Percentiles rank a stretch among this genome's conserved stretches.
phyloP scores from a whole-genome alignment of 768 basidiomycete species.

The Lactarius evosmus region DNA sequence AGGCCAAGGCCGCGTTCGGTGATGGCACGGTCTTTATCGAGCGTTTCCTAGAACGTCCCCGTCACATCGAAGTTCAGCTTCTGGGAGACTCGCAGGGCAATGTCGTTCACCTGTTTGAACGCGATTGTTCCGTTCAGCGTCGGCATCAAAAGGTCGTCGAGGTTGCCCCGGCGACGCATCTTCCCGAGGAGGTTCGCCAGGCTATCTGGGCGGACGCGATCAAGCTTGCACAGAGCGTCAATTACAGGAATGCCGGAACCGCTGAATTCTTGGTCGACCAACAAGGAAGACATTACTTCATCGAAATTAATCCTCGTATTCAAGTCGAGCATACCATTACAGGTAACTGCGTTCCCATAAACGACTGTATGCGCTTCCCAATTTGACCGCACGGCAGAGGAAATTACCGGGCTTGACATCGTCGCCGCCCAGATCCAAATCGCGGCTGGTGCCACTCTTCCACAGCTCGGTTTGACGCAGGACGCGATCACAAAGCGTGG shows the following conservation, averaged over 20 bases:
- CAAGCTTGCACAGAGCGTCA: slow-evolving; percentile 89
- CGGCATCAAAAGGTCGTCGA: slow-evolving; percentile 99
- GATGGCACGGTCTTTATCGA: slow-evolving; percentile 99
- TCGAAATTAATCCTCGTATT: slow-evolving; percentile 99
- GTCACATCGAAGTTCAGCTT: slow-evolving; percentile 97
- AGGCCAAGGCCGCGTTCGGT: slow-evolving; percentile 95
- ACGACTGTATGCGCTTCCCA: slow-evolving; percentile 8
- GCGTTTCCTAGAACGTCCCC: slow-evolving; percentile 92
- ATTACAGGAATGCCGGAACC: slow-evolving; percentile 95
- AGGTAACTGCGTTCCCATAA: slow-evolving; percentile 45
- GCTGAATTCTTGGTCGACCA: slow-evolving; percentile 98
- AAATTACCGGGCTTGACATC: slow-evolving; percentile 98
- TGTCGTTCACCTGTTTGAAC: slow-evolving; percentile 96
- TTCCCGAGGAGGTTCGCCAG: slow-evolving; percentile 86
- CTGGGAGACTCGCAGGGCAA: slow-evolving; percentile 91
- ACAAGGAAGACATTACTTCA: slow-evolving; percentile 96
- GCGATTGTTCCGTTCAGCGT: slow-evolving; percentile 97
- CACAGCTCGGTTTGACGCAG: slow-evolving; percentile 93
- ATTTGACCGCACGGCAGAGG: slow-evolving; percentile 55
- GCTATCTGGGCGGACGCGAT: slow-evolving; percentile 89
- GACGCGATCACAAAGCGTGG: slow-evolving; percentile 95
- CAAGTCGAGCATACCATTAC: slow-evolving; percentile 99
- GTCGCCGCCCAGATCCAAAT: slow-evolving; percentile 99
- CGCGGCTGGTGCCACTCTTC: slow-evolving; percentile 94
- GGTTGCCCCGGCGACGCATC: slow-evolving; percentile 93